Conservation (phyloP, 305 asterid species). For the Nicotiana rustica region DNA sequence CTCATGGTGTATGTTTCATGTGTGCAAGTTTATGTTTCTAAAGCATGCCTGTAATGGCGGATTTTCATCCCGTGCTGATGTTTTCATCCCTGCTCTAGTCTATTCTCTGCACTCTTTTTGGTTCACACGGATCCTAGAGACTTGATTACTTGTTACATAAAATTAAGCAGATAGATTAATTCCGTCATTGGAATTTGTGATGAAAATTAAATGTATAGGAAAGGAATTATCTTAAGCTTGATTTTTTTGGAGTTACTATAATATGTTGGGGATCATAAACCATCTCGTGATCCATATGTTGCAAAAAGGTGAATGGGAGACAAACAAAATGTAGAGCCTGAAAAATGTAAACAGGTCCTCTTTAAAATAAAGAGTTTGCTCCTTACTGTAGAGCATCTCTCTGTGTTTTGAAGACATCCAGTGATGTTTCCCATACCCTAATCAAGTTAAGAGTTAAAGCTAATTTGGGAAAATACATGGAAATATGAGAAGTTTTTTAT, state of each 20-base stretch:
- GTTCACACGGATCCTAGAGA: background rate
- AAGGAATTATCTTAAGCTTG: background rate
- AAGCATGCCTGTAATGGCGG: background rate
- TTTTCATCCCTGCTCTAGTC: background rate
- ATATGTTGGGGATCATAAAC: background rate
- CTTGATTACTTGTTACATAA: background rate
- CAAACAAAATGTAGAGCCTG: background rate
- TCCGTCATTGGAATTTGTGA: background rate
- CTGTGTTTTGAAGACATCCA: background rate
- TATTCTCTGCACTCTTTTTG: background rate
- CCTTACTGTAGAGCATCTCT: constrained; percentile 1
- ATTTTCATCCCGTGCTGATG: background rate
- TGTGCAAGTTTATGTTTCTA: background rate
- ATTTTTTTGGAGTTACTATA: background rate
- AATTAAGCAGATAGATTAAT: background rate
- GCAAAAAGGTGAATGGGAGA: background rate
- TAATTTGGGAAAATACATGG: background rate
- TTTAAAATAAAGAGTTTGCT: background rate
- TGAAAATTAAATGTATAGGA: too few species aligned
- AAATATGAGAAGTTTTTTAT: background rate
- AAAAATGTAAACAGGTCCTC: background rate
- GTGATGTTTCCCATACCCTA: background rate
- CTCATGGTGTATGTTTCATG: background rate
- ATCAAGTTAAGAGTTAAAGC: background rate
- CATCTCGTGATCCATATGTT: background rate